Percentiles rank a stretch among this genome's conserved stretches.
phyloP scores from a whole-genome alignment of 2,329 filamentous ascomycete genomes.

The Hypomyces rosellus region DNA sequence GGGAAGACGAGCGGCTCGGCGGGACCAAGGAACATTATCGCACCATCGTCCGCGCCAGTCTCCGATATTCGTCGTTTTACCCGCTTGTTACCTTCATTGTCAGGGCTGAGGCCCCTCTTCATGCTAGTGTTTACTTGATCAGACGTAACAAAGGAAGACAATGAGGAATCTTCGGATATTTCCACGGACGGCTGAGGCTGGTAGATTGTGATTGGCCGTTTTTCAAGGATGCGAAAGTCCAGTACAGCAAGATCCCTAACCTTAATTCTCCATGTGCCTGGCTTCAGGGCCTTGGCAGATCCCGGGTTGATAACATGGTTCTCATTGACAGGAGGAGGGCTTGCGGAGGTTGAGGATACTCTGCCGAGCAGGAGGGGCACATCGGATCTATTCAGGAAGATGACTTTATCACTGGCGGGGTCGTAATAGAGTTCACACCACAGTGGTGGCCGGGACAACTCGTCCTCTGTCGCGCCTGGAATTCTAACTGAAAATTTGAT shows the following conservation, averaged over 20 bases:
- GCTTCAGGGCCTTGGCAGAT: slow-evolving; percentile 40
- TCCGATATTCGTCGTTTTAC: slow-evolving; percentile 37
- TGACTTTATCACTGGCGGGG: slow-evolving; percentile 51
- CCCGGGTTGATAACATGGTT: slow-evolving; percentile 39
- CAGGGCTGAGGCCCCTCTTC: slow-evolving; percentile 44
- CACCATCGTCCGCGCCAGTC: slow-evolving; percentile 37
- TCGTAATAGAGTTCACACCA: slow-evolving; percentile 58
- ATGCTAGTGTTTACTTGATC: slow-evolving; percentile 34
- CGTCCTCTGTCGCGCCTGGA: slow-evolving; percentile 40
- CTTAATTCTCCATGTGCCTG: slow-evolving; percentile 52
- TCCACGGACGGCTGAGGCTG: slow-evolving; percentile 24
- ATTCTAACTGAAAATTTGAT: slow-evolving; percentile 55
- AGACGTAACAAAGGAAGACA: slow-evolving; percentile 23
- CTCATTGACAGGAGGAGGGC: slow-evolving; percentile 33
- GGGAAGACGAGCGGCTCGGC: slow-evolving; percentile 47
- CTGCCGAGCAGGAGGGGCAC: slow-evolving; percentile 45
- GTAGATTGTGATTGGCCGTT: slow-evolving; percentile 40
- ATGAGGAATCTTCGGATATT: slow-evolving; percentile 17
- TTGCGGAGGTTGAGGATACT: slow-evolving; percentile 34
- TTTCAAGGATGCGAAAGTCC: slow-evolving; percentile 53
- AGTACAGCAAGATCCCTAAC: slow-evolving; percentile 44
- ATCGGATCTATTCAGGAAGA: slow-evolving; percentile 50
- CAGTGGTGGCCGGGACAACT: slow-evolving; percentile 40
- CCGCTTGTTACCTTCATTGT: slow-evolving; percentile 38
- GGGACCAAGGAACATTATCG: slow-evolving; percentile 49